Conservation (phyloP, 768 basidiomycete genomes). For the Suillus bovinus region DNA sequence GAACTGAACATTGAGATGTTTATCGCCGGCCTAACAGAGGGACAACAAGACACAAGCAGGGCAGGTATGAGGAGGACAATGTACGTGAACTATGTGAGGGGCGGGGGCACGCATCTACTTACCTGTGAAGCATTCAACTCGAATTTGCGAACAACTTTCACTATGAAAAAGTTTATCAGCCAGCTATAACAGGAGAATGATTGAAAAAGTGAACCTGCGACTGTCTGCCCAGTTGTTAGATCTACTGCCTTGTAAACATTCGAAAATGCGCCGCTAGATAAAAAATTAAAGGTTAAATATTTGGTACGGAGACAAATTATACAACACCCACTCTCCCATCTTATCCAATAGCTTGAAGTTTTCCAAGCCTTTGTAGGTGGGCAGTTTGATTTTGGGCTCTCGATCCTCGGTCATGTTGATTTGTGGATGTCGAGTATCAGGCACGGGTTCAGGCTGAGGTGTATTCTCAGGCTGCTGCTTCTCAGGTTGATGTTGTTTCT, state of each 20-base stretch:
- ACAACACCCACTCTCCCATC: conserved; percentile 86
- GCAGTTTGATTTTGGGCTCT: conserved; percentile 74
- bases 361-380: conserved; percentile 83
- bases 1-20: conserved; percentile 90
- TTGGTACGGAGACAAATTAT: conserved; percentile 4
- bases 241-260: conserved; percentile 95
- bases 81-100: conserved; percentile 29
- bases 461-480: conserved; percentile 13
- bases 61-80: conserved; percentile 17
- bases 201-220: conserved; percentile 64
- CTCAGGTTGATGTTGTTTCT: conserved; percentile 20
- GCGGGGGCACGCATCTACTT: conserved; percentile 36
- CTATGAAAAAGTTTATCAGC: conserved; percentile 36
- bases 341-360: conserved; percentile 74
- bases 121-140: conserved; percentile 93
- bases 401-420: conserved; percentile 63
- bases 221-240: conserved; percentile 67
- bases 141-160: conserved; percentile 94
- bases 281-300: conserved; percentile 19
- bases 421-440: conserved; percentile 48
- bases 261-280: conserved; percentile 88
- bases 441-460: conserved; percentile 13
- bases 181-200: not conserved
- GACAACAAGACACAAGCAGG: conserved; percentile 25
- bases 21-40: conserved; percentile 76